Evolutionary conservation across 1,284 basidiomycete genomes (phyloP), one percentile per base, ranked within the genome.

Genomic region (Gomphus bonarii): DNA sequence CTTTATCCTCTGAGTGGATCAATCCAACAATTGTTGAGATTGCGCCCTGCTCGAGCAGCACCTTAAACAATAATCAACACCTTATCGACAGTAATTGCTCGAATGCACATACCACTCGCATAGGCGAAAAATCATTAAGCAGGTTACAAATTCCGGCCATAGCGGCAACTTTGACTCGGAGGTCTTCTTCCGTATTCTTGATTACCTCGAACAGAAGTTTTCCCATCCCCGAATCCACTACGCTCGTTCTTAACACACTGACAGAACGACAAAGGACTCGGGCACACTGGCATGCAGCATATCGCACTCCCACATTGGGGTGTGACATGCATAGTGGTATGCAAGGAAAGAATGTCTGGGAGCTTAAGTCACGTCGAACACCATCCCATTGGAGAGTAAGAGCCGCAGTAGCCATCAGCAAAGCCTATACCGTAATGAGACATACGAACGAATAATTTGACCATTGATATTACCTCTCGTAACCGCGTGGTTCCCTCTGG

Each of bases 101-200:
- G 38, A n/a, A 22, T 5, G 54, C 2, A 74, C 84, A 64, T 61
- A 88, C 88, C 56, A 74, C 69, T 59, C 83, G 75, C 62, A 95
- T 68, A 5, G 93, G 92, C 14, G 90, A 92, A 67, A 91, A 93
- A 59, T 94, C 88, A 57, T 84, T 85, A 3, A 95, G 78, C 31
- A 95, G 74, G 67, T 95, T 97, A 67, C 88, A 91, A 3, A 95
- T 76, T 0, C 84, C 85, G 0, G 82, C 78, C 0, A 89, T 72
- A 0, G 90, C 88, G 0, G 87, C 87, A 38, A 78, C 77, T 50
- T 83, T 77, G 28, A 95, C 88, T 11, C 85, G 73, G 48, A 76
- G 71, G 63, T 91, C 87, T 60, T 90, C 82, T 12, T 81, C 75
- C 50, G 73, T 66, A 54, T 70, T 71, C 63, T 66, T 59, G 59